Conservation (phyloP, 805 yeast genomes). For the Nakazawaea ernobii region DNA sequence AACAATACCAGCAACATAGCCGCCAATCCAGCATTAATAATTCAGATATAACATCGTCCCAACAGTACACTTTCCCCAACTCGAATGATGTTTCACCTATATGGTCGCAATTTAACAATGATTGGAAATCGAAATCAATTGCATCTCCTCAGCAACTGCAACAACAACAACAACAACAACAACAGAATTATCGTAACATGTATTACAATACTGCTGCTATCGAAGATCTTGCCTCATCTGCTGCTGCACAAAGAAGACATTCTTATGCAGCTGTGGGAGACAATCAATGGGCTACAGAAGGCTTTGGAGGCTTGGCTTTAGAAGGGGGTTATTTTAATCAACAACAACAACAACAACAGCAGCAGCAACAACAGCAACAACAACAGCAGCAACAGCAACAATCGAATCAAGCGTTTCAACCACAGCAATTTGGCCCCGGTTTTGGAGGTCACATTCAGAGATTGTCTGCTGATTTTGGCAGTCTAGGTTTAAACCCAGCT, state of each 20-base stretch:
- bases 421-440: neutral
- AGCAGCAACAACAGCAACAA: neutral
- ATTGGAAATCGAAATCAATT: neutral
- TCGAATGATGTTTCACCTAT: neutral
- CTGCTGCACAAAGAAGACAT: slow-evolving; percentile 12
- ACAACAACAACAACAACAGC: neutral
- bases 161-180: neutral
- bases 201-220: neutral
- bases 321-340: slow-evolving; percentile 3
- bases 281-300: slow-evolving; percentile 5
- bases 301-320: too few relatives aligned
- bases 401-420: neutral
- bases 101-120: neutral
- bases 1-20: slow-evolving; percentile 5
- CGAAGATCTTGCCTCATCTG: neutral
- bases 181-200: neutral
- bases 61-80: neutral
- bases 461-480: slow-evolving; percentile 8
- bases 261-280: slow-evolving; percentile 15
- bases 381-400: slow-evolving; percentile 1
- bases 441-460: slow-evolving; percentile 1
- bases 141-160: slow-evolving; percentile 1
- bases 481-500: neutral
- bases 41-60: slow-evolving; percentile 11
- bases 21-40: slow-evolving; percentile 16